Conservation (phyloP, 495 filamentous ascomycete genomes). For the Podospora tetraspora region DNA sequence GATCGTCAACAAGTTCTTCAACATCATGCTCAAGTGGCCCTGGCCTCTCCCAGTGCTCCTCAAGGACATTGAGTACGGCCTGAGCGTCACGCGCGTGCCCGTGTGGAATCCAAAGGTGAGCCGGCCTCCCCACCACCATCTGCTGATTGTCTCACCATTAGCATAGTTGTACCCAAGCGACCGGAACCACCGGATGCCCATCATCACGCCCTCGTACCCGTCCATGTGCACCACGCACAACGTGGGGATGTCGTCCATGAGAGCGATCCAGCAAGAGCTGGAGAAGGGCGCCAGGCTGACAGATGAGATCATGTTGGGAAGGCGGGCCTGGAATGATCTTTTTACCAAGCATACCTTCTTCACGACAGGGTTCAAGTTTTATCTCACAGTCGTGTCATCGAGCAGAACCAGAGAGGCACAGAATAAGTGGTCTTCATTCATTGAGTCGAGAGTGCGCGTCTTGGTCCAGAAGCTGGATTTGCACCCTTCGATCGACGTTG, state of each 20-base stretch:
- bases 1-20: constrained; percentile 88
- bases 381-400: constrained; percentile 80
- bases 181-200: constrained; percentile 84
- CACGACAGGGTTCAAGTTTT: constrained; percentile 87
- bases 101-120: constrained; percentile 92
- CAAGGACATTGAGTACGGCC: constrained; percentile 80
- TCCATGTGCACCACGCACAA: constrained; percentile 97
- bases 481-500: constrained; percentile 66
- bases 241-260: constrained; percentile 77
- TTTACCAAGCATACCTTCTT: constrained; percentile 90
- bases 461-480: constrained; percentile 77
- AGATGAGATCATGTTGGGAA: constrained; percentile 71
- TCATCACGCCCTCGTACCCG: constrained; percentile 94
- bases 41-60: constrained; percentile 91
- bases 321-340: constrained; percentile 73
- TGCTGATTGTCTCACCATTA: constrained; percentile 33
- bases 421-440: constrained; percentile 79
- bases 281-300: constrained; percentile 70
- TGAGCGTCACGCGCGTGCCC: constrained; percentile 58
- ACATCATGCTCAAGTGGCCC: constrained; percentile 81
- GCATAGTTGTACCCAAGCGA: constrained; percentile 73
- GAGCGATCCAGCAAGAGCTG: constrained; percentile 75
- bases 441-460: constrained; percentile 86
- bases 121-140: background rate
- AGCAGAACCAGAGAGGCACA: constrained; percentile 82